Evolutionary conservation across 768 basidiomycete genomes (phyloP).

Genomic region (Suillus lakei): DNA sequence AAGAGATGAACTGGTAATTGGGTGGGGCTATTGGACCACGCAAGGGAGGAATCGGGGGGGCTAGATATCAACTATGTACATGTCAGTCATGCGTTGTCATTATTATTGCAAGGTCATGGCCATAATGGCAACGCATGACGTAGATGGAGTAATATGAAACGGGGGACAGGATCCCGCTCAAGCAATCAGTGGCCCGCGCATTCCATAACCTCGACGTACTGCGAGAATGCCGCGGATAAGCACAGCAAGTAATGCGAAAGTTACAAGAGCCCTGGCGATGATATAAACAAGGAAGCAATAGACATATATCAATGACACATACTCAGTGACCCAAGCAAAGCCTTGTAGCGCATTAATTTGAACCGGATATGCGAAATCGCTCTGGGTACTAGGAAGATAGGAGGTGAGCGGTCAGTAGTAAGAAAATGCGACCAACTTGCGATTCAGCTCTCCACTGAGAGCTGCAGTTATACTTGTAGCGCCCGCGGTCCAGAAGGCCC

Average conservation of each 20-base stretch:
- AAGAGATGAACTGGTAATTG: neutral
- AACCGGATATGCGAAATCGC: constrained; percentile 62
- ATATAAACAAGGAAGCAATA: neutral
- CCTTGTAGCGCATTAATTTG: constrained; percentile 78
- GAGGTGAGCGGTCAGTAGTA: neutral
- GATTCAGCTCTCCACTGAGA: constrained; percentile 72
- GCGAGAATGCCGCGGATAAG: constrained; percentile 65
- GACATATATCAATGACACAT: constrained; percentile 24
- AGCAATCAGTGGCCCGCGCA: constrained; percentile 56
- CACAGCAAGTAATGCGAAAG: constrained; percentile 60
- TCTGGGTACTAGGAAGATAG: constrained; percentile 38
- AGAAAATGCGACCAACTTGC: constrained; percentile 48
- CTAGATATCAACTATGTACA: neutral
- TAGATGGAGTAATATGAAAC: neutral
- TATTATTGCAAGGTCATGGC: neutral
- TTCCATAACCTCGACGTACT: constrained; percentile 68
- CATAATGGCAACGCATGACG: neutral
- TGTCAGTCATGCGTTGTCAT: neutral
- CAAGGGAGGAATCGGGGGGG: neutral
- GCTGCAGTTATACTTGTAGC: constrained; percentile 72
- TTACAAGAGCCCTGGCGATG: constrained; percentile 62
- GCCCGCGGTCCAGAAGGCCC: constrained; percentile 79
- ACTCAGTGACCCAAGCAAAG: constrained; percentile 81
- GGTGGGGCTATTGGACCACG: neutral
- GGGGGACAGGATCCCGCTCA: constrained; percentile 11